Evolutionary conservation across 108 stramenopile species (phyloP).

Genomic region (Cylindrotheca closterium): DNA sequence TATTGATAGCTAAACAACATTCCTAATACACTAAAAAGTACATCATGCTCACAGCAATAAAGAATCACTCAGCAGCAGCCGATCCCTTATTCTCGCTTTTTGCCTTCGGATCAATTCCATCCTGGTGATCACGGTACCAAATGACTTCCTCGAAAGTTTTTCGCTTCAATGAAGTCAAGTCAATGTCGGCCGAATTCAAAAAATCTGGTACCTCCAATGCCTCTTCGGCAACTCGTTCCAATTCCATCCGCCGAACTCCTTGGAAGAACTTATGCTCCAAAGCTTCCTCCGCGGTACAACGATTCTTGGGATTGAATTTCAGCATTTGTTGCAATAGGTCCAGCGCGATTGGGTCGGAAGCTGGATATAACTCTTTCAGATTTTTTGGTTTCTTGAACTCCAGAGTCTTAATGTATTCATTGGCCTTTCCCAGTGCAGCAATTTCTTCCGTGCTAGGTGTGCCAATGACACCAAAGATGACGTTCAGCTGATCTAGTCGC

Average conservation of each 20-base stretch:
- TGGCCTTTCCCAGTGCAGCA: constrained; percentile 66
- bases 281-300: constrained; percentile 91
- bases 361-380: constrained; percentile 69
- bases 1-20: no score
- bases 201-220: constrained; percentile 70
- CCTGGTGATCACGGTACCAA: constrained; percentile 60
- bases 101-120: neutral
- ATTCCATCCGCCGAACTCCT: constrained; percentile 63
- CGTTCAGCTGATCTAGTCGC: constrained; percentile 93
- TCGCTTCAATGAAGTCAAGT: constrained; percentile 65
- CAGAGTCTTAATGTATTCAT: constrained; percentile 78
- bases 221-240: constrained; percentile 44
- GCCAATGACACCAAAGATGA: constrained; percentile 95
- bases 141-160: constrained; percentile 75
- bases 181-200: constrained; percentile 63
- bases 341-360: constrained; percentile 78
- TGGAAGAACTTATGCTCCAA: constrained; percentile 89
- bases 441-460: constrained; percentile 88
- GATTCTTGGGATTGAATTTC: constrained; percentile 87
- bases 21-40: no score
- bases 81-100: no score
- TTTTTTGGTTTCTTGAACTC: constrained; percentile 47
- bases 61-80: no score
- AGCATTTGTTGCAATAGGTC: constrained; percentile 93
- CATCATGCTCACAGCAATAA: no score